phyloP scores from a whole-genome alignment of 1,139 yeast genomes.

The Kazachstania sp. region DNA sequence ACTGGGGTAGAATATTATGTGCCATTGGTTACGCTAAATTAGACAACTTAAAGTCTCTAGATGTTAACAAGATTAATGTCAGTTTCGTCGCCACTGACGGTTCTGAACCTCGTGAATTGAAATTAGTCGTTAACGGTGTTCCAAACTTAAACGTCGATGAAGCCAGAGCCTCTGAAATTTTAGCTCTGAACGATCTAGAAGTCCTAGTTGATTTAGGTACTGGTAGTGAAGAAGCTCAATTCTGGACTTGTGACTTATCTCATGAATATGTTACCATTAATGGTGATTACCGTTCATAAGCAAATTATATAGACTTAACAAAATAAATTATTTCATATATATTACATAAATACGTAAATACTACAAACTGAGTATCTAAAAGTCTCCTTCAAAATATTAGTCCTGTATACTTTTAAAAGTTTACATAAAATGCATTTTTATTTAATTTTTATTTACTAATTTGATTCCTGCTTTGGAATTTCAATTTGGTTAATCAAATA shows the following conservation, averaged over 20 bases:
- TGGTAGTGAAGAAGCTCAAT: slow-evolving; percentile 63
- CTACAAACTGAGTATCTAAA: not conserved
- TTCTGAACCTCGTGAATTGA: slow-evolving; percentile 44
- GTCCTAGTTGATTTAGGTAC: slow-evolving; percentile 74
- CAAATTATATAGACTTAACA: not conserved
- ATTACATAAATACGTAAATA: too few species aligned
- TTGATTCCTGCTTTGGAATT: slow-evolving; percentile 12
- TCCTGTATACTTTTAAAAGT: too few species aligned
- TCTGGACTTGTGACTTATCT: slow-evolving; percentile 94
- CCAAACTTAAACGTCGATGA: slow-evolving; percentile 81
- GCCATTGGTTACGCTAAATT: slow-evolving; percentile 79
- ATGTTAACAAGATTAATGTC: slow-evolving; percentile 59
- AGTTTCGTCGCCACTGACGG: slow-evolving; percentile 83
- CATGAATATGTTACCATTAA: slow-evolving; percentile 93
- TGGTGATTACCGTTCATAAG: slow-evolving; percentile 70
- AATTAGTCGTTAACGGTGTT: slow-evolving; percentile 76
- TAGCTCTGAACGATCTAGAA: slow-evolving; percentile 65
- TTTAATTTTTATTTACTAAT: too few species aligned
- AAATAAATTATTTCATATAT: not conserved
- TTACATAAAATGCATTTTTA: too few species aligned
- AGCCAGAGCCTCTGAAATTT: slow-evolving; percentile 72
- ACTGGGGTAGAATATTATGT: slow-evolving; percentile 96
- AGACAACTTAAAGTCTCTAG: slow-evolving; percentile 48
- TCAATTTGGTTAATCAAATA: slow-evolving; percentile 28
- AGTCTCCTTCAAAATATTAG: too few species aligned